These are phyloP conservation scores for Trichosporon asahii DNA, from an alignment of 1,284 basidiomycete species.

Conservation along the genomic window DNA sequence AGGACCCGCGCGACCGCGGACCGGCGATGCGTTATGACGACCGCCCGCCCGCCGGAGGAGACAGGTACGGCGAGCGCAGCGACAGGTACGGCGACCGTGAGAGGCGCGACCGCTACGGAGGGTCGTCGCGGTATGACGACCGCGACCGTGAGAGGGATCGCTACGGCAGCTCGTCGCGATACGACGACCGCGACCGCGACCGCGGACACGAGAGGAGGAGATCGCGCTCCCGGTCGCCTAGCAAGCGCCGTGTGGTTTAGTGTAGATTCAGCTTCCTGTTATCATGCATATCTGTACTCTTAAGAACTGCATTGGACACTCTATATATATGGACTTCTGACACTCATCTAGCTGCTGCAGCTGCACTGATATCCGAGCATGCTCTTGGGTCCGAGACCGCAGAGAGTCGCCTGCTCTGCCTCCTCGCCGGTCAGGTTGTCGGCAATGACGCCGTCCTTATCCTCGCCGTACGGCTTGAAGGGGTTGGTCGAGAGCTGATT, in stretches of 20 bases:
- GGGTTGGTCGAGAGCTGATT: slow-evolving; percentile 74
- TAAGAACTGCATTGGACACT: not conserved
- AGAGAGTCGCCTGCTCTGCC: slow-evolving; percentile 68
- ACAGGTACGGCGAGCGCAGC: slow-evolving; percentile 56
- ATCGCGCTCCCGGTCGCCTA: slow-evolving; percentile 25
- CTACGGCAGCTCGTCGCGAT: slow-evolving; percentile 24
- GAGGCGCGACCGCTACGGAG: slow-evolving; percentile 7
- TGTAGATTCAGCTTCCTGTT: not conserved
- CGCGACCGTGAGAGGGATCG: slow-evolving; percentile 56
- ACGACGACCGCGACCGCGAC: slow-evolving; percentile 32
- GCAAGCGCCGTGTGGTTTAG: slow-evolving; percentile 28
- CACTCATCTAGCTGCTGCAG: slow-evolving; percentile 65
- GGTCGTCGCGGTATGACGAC: slow-evolving; percentile 5
- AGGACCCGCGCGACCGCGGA: slow-evolving; percentile 58
- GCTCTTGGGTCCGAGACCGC: slow-evolving; percentile 67
- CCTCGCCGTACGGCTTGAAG: slow-evolving; percentile 74
- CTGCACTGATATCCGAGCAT: slow-evolving; percentile 90
- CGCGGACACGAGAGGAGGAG: slow-evolving; percentile 23
- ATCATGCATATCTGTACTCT: not conserved
- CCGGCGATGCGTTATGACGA: slow-evolving; percentile 5
- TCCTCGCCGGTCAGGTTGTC: slow-evolving; percentile 52
- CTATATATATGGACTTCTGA: not conserved
- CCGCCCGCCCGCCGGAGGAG: slow-evolving; percentile 13
- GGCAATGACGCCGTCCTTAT: slow-evolving; percentile 67
- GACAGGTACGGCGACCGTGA: slow-evolving; percentile 51